Evolutionary conservation across 257 asterid genomes (phyloP).

Genomic region (Solanum dulcamara): DNA sequence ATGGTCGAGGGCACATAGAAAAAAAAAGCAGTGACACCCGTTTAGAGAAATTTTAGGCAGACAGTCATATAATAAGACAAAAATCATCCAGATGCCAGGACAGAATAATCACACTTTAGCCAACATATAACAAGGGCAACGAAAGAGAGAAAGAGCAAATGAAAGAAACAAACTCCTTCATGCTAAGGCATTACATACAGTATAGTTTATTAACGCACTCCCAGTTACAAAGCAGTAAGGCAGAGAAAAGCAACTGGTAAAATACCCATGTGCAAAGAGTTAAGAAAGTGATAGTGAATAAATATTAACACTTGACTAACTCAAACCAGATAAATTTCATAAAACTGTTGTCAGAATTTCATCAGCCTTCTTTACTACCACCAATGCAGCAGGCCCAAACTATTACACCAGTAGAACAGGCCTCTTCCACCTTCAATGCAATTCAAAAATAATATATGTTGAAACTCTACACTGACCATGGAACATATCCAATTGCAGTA

Average conservation of each 20-base stretch:
- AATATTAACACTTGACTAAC: not conserved
- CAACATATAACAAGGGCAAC: not conserved
- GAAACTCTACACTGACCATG: not conserved
- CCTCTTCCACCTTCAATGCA: not conserved
- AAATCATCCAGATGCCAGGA: not conserved
- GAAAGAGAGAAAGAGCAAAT: not conserved
- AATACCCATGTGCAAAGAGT: not conserved
- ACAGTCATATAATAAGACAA: not conserved
- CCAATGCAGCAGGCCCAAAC: not conserved
- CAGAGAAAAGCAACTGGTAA: not conserved
- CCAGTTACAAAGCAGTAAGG: not conserved
- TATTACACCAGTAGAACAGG: not conserved
- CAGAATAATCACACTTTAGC: not conserved
- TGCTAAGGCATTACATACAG: not conserved
- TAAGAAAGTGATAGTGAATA: not conserved
- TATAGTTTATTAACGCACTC: not conserved
- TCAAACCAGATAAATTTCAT: not conserved
- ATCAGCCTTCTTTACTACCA: not conserved
- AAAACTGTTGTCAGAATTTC: not conserved
- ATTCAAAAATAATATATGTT: not conserved
- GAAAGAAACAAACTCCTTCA: not conserved
- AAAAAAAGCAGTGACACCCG: not conserved
- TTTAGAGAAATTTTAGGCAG: not conserved
- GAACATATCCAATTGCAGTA: not conserved
- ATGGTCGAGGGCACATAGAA: not conserved